Conservation (phyloP, 164 flowering plant species). For the Vitis amurensis region DNA sequence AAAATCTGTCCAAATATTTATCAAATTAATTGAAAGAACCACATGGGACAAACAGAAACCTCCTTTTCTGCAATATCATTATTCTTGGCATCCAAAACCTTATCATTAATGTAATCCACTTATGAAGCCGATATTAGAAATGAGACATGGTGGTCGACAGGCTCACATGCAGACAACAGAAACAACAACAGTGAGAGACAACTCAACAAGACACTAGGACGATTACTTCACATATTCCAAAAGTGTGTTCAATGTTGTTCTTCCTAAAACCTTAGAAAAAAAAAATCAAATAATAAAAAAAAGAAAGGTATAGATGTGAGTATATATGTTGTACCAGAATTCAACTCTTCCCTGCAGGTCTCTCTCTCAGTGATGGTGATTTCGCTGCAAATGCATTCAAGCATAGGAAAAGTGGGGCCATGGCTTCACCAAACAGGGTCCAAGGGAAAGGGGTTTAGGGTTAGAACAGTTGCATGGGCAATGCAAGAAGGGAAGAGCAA, state of each 20-base stretch:
- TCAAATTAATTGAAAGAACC: no score
- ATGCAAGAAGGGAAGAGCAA: conserved; percentile 12
- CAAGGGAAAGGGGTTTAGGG: background rate
- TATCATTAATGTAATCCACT: no score
- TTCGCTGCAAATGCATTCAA: conserved; percentile 2
- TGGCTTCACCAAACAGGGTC: background rate
- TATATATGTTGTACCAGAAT: background rate
- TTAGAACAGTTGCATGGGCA: background rate
- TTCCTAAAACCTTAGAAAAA: background rate
- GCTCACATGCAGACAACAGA: background rate
- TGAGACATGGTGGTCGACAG: no score
- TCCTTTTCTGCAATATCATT: no score
- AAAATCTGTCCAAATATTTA: no score
- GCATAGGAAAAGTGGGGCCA: background rate
- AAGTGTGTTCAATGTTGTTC: conserved; percentile 2
- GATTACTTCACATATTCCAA: background rate
- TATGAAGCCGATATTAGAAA: no score
- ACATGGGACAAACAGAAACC: no score
- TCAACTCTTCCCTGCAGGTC: background rate
- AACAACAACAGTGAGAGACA: background rate
- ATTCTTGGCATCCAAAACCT: no score
- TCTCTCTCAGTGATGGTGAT: conserved; percentile 6
- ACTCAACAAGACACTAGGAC: background rate
- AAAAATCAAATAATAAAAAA: no score
- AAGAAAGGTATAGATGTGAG: background rate